Base-by-base conservation (phyloP, 2,329 filamentous ascomycete genomes). In the Magnaporthales sp. region DNA sequence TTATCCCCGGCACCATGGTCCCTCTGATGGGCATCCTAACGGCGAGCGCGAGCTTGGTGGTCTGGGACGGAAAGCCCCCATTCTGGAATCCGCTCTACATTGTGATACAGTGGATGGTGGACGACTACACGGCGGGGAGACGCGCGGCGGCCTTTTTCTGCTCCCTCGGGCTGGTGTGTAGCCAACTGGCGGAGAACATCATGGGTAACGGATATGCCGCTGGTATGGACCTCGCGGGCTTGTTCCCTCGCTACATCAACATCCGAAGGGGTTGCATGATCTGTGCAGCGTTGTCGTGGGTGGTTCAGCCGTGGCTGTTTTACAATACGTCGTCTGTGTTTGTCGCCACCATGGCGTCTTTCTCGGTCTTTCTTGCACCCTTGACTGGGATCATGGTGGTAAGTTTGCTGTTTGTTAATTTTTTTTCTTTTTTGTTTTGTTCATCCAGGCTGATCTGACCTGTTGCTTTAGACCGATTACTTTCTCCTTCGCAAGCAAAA, bases 211-310 rank as follows among this genome's bases (percentile, higher is more conserved):
- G 78, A 1, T 78, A 84, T 69, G 80, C 80, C 0, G 77, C 79
- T 2, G 84, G 84, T 6, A 85, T 87, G 77, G 85, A 87, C 70
- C 74, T 86, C 63, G 79, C 84, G 0, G 81, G 80, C 1, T 73
- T 86, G 0, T 80, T 80, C 67, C 83, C 84, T 0, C 77, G 76
- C 56, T 86, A 81, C 68, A 80, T 87, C 73, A 85, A 84, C 71
- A 86, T 86, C 67, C 75, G 83, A 4, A 79, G 85, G 2, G 85
- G 85, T 0, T 58, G 63, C 29, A 54, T 65, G 46, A 54, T 54
- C 26, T 65, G 63, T 27, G 63, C 63, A 9, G 63, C 27, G 4
- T 19, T 65, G 10, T 65, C 63, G 19, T 74, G 73, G 73, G 58
- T 75, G 31, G 71, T 74, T 24, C 73, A 75, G 67, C 74, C 74